Evolutionary conservation across 106 monocot genomes (phyloP), one percentile per base, ranked within the genome.

Genomic region (Cymbidium sinense): DNA sequence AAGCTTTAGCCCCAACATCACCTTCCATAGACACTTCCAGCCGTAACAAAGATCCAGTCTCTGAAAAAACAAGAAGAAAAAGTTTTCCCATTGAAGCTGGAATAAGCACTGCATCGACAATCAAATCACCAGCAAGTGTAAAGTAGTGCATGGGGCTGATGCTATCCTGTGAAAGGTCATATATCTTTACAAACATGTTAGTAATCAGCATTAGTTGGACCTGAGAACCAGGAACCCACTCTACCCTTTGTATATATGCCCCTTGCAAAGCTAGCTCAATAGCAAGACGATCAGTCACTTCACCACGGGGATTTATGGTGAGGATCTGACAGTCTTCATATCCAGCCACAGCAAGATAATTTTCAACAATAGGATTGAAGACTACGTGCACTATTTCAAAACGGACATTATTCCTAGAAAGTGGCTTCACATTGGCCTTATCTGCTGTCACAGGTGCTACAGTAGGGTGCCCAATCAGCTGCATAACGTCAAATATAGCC

Each of bases 171-270:
- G 99, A 99, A 27, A 99, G 90, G 75, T 99, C 95, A 78, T 99
- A 99, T 84, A 99, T 95, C 86, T 99, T 99, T 36, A 99, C 92
- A 85, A 99, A 99, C 83, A 90, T 87, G 78, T 93, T 95, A 2
- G 95, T 95, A 29, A 93, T 90, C 75, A 95, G 92, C 92, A 99
- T 86, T 31, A 95, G 86, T 72, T 95, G 92, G 79, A 96, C 96
- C 84, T 95, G 99, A 76, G 99, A 99, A 43, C 99, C 99, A 33
- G 90, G 95, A 77, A 95, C 92, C 99, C 99, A 99, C 69, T 93
- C 92, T 75, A 99, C 83, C 15, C 85, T 82, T 17, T 92, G 85
- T 73, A 99, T 90, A 87, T 95, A 93, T 75, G 90, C 87, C 58
- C 92, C 95, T 80, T 95, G 90, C 79, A 93, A 58, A 33, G 95